Evolutionary conservation across 179 eudicot genomes (phyloP).

Genomic region (Silene vulgaris): DNA sequence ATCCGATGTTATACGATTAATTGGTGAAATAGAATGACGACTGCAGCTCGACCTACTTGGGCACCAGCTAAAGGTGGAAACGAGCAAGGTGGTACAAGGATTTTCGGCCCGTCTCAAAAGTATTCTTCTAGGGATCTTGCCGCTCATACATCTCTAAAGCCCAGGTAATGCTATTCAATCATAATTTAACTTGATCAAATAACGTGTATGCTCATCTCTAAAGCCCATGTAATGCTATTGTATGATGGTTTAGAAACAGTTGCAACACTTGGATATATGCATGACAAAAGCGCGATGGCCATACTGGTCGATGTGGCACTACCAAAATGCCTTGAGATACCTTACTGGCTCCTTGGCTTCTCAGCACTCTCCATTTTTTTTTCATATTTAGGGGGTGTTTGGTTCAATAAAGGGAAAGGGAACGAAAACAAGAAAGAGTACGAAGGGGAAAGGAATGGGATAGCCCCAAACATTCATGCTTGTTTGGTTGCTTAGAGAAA

Average conservation of each 20-base stretch:
- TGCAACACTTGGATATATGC: not conserved
- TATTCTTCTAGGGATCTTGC: constrained; percentile 96
- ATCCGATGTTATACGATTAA: no score
- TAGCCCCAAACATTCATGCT: no score
- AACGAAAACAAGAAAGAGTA: no score
- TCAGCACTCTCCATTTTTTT: no score
- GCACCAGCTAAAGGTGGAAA: constrained; percentile 97
- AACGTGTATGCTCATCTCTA: not conserved
- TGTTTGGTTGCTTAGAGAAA: no score
- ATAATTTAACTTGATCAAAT: no score
- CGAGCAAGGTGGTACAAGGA: constrained; percentile 90
- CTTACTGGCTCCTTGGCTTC: not conserved
- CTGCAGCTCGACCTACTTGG: constrained; percentile 99
- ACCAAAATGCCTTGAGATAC: not conserved
- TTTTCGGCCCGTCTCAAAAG: constrained; percentile 91
- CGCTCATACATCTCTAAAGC: constrained; percentile 77
- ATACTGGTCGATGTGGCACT: constrained; percentile 15
- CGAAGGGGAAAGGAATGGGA: no score
- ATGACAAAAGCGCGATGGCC: not conserved
- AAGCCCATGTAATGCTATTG: no score
- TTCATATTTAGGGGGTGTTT: no score
- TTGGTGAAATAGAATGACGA: constrained; percentile 50
- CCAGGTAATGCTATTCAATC: constrained; percentile 42
- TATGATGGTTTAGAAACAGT: not conserved
- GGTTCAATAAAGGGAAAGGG: no score